These are phyloP conservation scores for Talaromyces sp. DNA, from an alignment of 2,329 filamentous ascomycete species.

Conservation along the genomic window DNA sequence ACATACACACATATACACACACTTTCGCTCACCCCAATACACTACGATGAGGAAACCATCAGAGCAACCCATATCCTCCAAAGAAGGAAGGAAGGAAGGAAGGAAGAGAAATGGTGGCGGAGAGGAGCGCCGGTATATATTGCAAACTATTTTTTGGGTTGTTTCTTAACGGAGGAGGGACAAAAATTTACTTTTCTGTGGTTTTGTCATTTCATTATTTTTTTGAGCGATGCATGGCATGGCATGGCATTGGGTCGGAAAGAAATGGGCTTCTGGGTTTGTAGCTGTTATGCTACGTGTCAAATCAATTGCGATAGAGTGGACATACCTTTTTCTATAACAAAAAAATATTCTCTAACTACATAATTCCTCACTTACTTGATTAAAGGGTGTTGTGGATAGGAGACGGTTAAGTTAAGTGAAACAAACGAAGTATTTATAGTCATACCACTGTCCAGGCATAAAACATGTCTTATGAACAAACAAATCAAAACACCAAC, in stretches of 20 bases:
- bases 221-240: slow-evolving; percentile 21
- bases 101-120: not conserved
- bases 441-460: not conserved
- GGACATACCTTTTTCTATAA: slow-evolving; percentile 9
- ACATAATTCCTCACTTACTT: not conserved
- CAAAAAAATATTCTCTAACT: not conserved
- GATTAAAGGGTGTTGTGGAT: not conserved
- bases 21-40: slow-evolving; percentile 1
- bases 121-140: slow-evolving; percentile 16
- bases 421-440: not conserved
- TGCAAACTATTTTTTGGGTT: slow-evolving; percentile 10
- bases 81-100: not conserved
- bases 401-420: not conserved
- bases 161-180: not conserved
- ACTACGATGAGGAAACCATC: slow-evolving; percentile 1
- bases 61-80: slow-evolving; percentile 12
- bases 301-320: slow-evolving; percentile 16
- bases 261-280: slow-evolving; percentile 17
- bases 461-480: not conserved
- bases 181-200: slow-evolving; percentile 11
- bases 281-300: slow-evolving; percentile 3
- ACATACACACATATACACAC: slow-evolving; percentile 6
- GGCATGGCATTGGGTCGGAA: slow-evolving; percentile 18
- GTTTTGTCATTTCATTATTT: slow-evolving; percentile 2
- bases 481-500: not conserved